Base-by-base conservation (phyloP, 305 asterid species). In the Euphrasia arctica region DNA sequence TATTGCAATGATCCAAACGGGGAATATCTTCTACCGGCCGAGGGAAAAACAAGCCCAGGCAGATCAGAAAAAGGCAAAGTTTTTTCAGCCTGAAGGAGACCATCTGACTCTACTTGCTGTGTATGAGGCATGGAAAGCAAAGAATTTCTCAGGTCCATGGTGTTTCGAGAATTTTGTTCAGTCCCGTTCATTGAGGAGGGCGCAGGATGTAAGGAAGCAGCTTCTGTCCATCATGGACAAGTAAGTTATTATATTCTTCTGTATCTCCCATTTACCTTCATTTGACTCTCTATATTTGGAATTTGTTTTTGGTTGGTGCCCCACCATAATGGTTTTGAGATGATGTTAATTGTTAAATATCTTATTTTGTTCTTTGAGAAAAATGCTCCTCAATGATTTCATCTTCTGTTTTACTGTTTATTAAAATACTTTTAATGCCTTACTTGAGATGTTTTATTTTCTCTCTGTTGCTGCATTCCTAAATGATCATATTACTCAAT, bases 91-190 rank as follows among this genome's bases (percentile, higher is more conserved):
- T 3, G 96, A 89, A 80, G 96, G 96, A 51, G 95, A 85, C 70
- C 98, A 89, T 80, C 69, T 91, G 78, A 86, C 95, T 14, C 78
- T 88, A 28, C 95, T 91, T 55, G 92, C 91, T 58, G 96, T 91
- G 48, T 91, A 91, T 66, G 94, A 88, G 76, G 95, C 96, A 4
- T 91, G 98, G 98, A 91, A 89, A 64, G 94, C 98, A 1, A 83
- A 86, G 62, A 85, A 83, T 69, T 91, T 86, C 75, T 89, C 94
- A 4, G 95, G 89, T 41, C 95, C 89, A 0, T 89, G 96, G 98
- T 89, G 98, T 72, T 86, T 82, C 62, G 95, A 86, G 72, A 89
- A 91, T 67, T 91, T 88, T 74, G 89, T 91, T 15, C 96, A 91
- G 82, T 75, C 92, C 4, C 78, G 89, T 32, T 91, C 96, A 5